Evolutionary conservation across 2,329 filamentous ascomycete genomes (phyloP).

Genomic region (Parafenestella ontariensis): DNA sequence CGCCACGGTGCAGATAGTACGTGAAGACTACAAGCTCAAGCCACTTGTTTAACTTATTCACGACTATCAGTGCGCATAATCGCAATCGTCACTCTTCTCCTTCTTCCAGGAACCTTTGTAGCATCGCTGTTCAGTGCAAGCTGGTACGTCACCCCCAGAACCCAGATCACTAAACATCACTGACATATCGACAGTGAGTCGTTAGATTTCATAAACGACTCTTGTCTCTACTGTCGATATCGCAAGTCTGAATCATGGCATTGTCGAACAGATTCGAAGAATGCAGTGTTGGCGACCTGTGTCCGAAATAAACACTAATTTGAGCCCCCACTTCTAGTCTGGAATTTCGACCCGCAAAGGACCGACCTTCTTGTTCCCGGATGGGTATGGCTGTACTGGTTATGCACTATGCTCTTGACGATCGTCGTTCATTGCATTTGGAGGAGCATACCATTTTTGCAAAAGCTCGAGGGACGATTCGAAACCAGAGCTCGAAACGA

Average conservation of each 20-base stretch:
- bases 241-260: background rate
- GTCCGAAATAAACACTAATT: background rate
- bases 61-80: background rate
- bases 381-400: conserved; percentile 1
- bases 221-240: no score
- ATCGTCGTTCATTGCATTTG: background rate
- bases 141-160: background rate
- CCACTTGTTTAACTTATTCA: background rate
- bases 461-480: background rate
- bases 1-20: background rate
- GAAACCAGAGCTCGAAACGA: background rate
- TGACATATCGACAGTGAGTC: background rate
- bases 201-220: background rate
- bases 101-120: background rate
- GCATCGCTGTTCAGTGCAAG: background rate
- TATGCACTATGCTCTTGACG: background rate
- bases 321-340: background rate
- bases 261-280: background rate
- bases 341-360: background rate
- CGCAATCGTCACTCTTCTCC: background rate
- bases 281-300: no score
- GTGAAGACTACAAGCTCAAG: background rate
- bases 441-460: background rate
- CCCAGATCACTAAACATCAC: background rate
- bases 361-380: background rate